Evolutionary conservation across 2,329 filamentous ascomycete genomes (phyloP), one percentile per base, ranked within the genome.

Genomic region (Botrytis cinerea): DNA sequence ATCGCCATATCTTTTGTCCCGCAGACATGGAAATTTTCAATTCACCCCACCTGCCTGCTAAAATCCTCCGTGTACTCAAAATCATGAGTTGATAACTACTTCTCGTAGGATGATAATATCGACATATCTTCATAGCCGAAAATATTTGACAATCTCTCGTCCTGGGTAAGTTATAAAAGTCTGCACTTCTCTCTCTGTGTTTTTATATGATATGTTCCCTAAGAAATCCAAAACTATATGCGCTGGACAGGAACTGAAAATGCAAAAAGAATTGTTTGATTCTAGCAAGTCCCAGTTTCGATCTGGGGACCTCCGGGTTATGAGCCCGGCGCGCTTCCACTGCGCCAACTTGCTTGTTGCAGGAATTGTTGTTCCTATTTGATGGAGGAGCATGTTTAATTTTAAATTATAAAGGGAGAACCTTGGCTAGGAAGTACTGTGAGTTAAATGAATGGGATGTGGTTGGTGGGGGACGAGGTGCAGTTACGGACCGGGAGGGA

Each of bases 261-360:
- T 2, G 48, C 48, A 54, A 54, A 54, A 54, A 7, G 4, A 6
- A 51, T 4, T 25, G 9, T 2, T 1, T 4, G 2, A 2, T 14
- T 14, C 9, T 68, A 68, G 66, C 66, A 68, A 68, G 66, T 68
- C 77, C 77, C 76, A 73, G 79, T 81, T 81, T 81, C 80, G 80
- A 81, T 82, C 81, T 75, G 76, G 78, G 77, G 81, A 77, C 80
- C 81, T 81, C 81, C 80, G 80, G 81, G 80, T 81, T 81, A 81
- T 82, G 80, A 81, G 81, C 80, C 80, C 80, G 81, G 80, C 76
- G 75, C 80, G 80, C 80, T 81, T 81, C 80, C 80, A 76, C 80
- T 81, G 80, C 80, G 80, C 80, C 79, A 81, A 78, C 78, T 80
- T 81, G 79, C 80, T 81, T 75, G 9, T 35, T n/a, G 25, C 4